Evolutionary conservation across 2,329 filamentous ascomycete species (phyloP).

Genomic region (Neocatenulostroma microsporum): DNA sequence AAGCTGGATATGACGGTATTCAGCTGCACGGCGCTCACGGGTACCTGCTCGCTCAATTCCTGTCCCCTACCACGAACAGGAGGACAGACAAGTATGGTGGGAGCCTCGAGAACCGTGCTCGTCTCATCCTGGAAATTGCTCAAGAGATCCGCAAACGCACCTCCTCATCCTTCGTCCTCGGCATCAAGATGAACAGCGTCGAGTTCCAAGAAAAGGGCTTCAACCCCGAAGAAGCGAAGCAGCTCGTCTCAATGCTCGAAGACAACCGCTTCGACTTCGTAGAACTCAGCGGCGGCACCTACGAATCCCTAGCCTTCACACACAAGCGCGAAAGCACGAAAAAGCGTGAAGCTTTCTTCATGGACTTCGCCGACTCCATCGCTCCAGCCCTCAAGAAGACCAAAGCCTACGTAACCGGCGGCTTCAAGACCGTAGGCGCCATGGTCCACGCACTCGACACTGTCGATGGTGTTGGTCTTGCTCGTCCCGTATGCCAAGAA

Average conservation of each 20-base stretch:
- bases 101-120: slow-evolving; percentile 36
- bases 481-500: slow-evolving; percentile 47
- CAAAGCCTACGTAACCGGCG: slow-evolving; percentile 53
- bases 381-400: slow-evolving; percentile 44
- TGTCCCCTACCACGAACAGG: slow-evolving; percentile 35
- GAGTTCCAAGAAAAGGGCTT: slow-evolving; percentile 49
- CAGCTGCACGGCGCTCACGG: slow-evolving; percentile 40
- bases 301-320: slow-evolving; percentile 46
- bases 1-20: slow-evolving; percentile 52
- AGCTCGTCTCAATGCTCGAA: slow-evolving; percentile 44
- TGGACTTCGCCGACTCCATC: slow-evolving; percentile 52
- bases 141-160: slow-evolving; percentile 32
- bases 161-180: slow-evolving; percentile 37
- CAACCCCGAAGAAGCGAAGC: slow-evolving; percentile 43
- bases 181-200: slow-evolving; percentile 54
- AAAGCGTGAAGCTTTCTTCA: slow-evolving; percentile 46
- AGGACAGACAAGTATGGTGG: slow-evolving; percentile 40
- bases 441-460: slow-evolving; percentile 52
- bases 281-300: slow-evolving; percentile 54
- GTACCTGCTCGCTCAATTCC: slow-evolving; percentile 41
- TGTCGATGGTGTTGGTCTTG: slow-evolving; percentile 56
- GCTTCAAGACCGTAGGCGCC: slow-evolving; percentile 46
- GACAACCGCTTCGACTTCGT: slow-evolving; percentile 48
- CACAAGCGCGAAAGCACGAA: slow-evolving; percentile 49
- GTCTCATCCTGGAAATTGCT: slow-evolving; percentile 36